phyloP scores from a whole-genome alignment of 2,329 filamentous ascomycete genomes.

The Pseudogymnoascus sp. region DNA sequence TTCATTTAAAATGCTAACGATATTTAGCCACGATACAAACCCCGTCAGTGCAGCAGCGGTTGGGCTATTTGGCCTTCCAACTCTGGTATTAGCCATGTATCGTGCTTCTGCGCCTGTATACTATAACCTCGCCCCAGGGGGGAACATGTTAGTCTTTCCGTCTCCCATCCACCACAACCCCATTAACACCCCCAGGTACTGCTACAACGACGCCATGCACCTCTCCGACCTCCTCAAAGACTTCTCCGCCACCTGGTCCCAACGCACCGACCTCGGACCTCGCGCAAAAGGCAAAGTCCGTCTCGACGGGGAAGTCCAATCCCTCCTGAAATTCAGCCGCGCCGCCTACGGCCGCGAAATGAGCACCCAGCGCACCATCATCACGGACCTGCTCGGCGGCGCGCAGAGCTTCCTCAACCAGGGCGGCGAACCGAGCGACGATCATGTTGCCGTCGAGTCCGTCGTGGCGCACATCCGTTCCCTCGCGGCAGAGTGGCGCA shows the following conservation, averaged over 20 bases:
- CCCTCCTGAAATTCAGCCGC: conserved; percentile 51
- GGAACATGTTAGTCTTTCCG: conserved; percentile 49
- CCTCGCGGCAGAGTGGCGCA: conserved; percentile 48
- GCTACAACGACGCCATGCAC: conserved; percentile 61
- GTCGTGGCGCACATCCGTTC: conserved; percentile 45
- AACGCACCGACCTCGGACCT: conserved; percentile 41
- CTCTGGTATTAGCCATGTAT: conserved; percentile 68
- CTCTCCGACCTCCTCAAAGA: conserved; percentile 48
- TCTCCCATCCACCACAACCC: neutral
- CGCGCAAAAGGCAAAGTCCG: conserved; percentile 47
- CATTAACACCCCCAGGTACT: conserved; percentile 38
- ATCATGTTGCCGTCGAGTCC: conserved; percentile 44
- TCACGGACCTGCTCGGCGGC: conserved; percentile 54
- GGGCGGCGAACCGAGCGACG: conserved; percentile 29
- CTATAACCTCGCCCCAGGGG: conserved; percentile 54
- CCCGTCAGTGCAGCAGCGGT: conserved; percentile 59
- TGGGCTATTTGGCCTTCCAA: conserved; percentile 64
- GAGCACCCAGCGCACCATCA: conserved; percentile 49
- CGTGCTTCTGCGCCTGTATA: conserved; percentile 67
- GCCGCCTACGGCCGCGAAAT: conserved; percentile 55
- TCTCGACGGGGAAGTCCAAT: conserved; percentile 51
- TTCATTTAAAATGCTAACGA: conserved; percentile 11
- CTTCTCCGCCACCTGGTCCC: conserved; percentile 43
- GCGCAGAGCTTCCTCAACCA: conserved; percentile 53
- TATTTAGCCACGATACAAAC: conserved; percentile 35